Evolutionary conservation across 2,329 filamentous ascomycete genomes (phyloP).

Genomic region (Sordariomycetes sp.): DNA sequence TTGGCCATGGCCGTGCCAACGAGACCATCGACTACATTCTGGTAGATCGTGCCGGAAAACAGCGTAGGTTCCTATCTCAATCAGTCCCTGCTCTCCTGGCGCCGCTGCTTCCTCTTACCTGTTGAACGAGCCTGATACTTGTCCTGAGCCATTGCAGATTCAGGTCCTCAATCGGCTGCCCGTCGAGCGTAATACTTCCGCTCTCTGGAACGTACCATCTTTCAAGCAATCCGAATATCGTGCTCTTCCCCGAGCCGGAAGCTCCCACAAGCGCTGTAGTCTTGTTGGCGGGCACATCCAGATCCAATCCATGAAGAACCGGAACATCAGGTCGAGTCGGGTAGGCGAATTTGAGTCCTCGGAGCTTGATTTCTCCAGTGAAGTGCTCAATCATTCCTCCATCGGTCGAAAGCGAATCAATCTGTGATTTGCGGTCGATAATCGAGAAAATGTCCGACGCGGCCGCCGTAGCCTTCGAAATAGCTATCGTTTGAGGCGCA

Average conservation of each 20-base stretch:
- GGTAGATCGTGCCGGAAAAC: slow-evolving; percentile 41
- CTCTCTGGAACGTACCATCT: slow-evolving; percentile 46
- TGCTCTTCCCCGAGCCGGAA: slow-evolving; percentile 51
- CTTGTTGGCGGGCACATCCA: slow-evolving; percentile 34
- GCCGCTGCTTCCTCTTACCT: slow-evolving; percentile 16
- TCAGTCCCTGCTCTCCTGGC: no score
- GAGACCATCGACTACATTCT: slow-evolving; percentile 43
- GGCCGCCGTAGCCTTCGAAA: slow-evolving; percentile 35
- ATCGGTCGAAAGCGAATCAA: slow-evolving; percentile 30
- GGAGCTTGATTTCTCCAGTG: slow-evolving; percentile 36
- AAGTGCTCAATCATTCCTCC: slow-evolving; percentile 20
- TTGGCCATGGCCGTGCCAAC: slow-evolving; percentile 24
- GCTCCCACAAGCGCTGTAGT: slow-evolving; percentile 47
- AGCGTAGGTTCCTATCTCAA: slow-evolving; percentile 37
- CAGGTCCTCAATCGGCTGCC: slow-evolving; percentile 13
- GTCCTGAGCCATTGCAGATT: slow-evolving; percentile 44
- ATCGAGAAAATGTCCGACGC: slow-evolving; percentile 36
- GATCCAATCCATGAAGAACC: slow-evolving; percentile 30
- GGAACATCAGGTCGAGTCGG: slow-evolving; percentile 43
- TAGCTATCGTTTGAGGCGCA: slow-evolving; percentile 34
- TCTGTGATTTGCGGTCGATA: slow-evolving; percentile 32
- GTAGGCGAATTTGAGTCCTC: slow-evolving; percentile 42
- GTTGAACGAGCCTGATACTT: slow-evolving; percentile 41
- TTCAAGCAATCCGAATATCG: slow-evolving; percentile 46
- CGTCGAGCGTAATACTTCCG: slow-evolving; percentile 36